Evolutionary conservation across 2,329 filamentous ascomycete species (phyloP).

Genomic region (Didymella sp.): DNA sequence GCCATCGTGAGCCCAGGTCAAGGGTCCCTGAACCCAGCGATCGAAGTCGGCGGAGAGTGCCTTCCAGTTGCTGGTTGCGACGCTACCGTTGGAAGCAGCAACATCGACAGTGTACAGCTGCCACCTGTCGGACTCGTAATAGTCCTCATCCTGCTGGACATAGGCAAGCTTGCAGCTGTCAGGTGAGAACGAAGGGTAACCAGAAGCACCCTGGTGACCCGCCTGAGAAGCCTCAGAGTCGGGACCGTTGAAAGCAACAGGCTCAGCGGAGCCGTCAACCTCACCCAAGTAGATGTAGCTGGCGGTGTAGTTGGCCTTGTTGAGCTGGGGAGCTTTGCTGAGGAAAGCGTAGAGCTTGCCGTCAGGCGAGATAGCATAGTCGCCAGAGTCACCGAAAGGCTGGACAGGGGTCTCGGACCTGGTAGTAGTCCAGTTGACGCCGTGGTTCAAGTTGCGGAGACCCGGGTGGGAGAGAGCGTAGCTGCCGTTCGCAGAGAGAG

Average conservation of each 20-base stretch:
- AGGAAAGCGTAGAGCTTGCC: conserved; percentile 71
- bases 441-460: conserved; percentile 65
- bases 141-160: conserved; percentile 70
- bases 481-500: conserved; percentile 53
- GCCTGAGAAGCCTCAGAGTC: conserved; percentile 36
- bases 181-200: conserved; percentile 75
- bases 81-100: conserved; percentile 25
- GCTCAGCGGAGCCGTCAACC: conserved; percentile 63
- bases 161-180: conserved; percentile 76
- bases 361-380: conserved; percentile 75
- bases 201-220: conserved; percentile 68
- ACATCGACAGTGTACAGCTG: conserved; percentile 52
- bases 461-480: conserved; percentile 42
- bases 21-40: conserved; percentile 36
- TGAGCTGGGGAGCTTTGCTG: conserved; percentile 74
- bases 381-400: conserved; percentile 76
- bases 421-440: conserved; percentile 62
- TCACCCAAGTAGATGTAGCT: conserved; percentile 79
- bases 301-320: conserved; percentile 78
- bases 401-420: conserved; percentile 71
- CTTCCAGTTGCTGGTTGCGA: conserved; percentile 42
- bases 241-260: conserved; percentile 46
- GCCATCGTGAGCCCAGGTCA: conserved; percentile 44
- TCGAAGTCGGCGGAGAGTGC: conserved; percentile 40
- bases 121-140: conserved; percentile 82